Evolutionary conservation across 352 stramenopile species (phyloP).

Genomic region (Pythium sukuiense): DNA sequence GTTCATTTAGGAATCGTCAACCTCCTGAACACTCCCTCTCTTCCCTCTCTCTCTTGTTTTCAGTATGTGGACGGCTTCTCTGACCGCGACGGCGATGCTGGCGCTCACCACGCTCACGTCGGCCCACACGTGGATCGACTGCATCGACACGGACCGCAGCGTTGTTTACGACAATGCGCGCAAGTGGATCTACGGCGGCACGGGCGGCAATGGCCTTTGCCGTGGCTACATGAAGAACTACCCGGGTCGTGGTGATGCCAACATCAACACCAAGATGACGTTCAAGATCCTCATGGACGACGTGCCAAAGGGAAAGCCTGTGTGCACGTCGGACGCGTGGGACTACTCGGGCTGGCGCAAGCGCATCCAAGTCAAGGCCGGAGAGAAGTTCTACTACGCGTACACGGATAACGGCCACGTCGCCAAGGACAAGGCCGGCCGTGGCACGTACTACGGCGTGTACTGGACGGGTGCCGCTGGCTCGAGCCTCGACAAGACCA

Average conservation of each 20-base stretch:
- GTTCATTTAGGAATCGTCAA: constrained; percentile 6
- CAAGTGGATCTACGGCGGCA: constrained; percentile 58
- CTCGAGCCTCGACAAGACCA: constrained; percentile 44
- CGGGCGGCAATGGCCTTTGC: constrained; percentile 45
- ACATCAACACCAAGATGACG: constrained; percentile 39
- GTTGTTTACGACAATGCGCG: constrained; percentile 59
- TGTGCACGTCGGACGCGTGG: constrained; percentile 37
- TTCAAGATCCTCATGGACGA: constrained; percentile 64
- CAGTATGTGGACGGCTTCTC: constrained; percentile 17
- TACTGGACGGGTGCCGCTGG: constrained; percentile 54
- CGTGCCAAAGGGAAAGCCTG: constrained; percentile 26
- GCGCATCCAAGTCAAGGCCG: constrained; percentile 40
- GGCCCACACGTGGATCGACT: constrained; percentile 75
- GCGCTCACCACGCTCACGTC: constrained; percentile 10
- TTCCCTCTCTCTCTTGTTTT: neutral
- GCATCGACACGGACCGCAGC: constrained; percentile 52
- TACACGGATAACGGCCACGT: constrained; percentile 71
- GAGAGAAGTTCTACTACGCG: constrained; percentile 54
- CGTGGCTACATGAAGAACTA: constrained; percentile 72
- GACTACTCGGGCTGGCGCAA: constrained; percentile 44
- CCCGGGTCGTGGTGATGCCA: constrained; percentile 40
- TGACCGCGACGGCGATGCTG: constrained; percentile 11
- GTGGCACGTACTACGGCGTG: constrained; percentile 54
- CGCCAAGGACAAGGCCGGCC: constrained; percentile 56
- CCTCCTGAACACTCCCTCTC: neutral